Evolutionary conservation across 495 filamentous ascomycete species (phyloP).

Genomic region (Lasiosphaeria hispida): DNA sequence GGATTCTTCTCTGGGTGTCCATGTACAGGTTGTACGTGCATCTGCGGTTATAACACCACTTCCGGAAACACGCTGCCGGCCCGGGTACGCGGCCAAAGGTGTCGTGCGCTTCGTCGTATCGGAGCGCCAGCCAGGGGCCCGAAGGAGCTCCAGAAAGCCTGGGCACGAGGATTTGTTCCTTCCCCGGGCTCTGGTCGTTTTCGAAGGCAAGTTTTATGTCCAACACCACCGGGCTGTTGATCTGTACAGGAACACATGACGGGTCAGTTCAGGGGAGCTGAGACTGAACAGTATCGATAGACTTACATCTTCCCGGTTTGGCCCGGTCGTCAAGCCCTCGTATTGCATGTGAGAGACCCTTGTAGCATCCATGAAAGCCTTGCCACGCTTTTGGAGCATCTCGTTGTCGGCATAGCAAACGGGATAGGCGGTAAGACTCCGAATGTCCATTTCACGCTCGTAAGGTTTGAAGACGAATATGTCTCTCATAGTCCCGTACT

Average conservation of each 20-base stretch:
- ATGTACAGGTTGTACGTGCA: background rate
- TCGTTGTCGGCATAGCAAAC: conserved; percentile 11
- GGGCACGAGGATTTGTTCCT: background rate
- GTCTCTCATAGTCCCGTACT: conserved; percentile 32
- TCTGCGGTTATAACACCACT: background rate
- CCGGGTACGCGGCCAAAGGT: background rate
- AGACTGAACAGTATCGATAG: background rate
- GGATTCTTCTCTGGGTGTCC: background rate
- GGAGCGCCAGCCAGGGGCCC: background rate
- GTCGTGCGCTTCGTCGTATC: background rate
- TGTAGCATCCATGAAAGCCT: conserved; percentile 29
- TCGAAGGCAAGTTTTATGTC: conserved; percentile 37
- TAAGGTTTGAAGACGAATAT: conserved; percentile 31
- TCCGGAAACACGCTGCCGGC: background rate
- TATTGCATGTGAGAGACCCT: conserved; percentile 34
- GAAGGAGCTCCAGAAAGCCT: background rate
- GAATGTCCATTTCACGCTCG: conserved; percentile 34
- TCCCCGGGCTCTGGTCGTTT: background rate
- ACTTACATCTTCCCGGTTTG: conserved; percentile 35
- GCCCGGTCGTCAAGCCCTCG: conserved; percentile 29
- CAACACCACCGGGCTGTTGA: conserved; percentile 36
- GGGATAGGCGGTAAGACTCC: conserved; percentile 34
- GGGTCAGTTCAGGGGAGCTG: background rate
- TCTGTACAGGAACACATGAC: background rate
- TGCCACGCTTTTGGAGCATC: conserved; percentile 29